A percentile compares a stretch with the other conserved stretches of the same genome.
phyloP scores from a whole-genome alignment of 2,329 filamentous ascomycete species.

The Fusarium sp. region DNA sequence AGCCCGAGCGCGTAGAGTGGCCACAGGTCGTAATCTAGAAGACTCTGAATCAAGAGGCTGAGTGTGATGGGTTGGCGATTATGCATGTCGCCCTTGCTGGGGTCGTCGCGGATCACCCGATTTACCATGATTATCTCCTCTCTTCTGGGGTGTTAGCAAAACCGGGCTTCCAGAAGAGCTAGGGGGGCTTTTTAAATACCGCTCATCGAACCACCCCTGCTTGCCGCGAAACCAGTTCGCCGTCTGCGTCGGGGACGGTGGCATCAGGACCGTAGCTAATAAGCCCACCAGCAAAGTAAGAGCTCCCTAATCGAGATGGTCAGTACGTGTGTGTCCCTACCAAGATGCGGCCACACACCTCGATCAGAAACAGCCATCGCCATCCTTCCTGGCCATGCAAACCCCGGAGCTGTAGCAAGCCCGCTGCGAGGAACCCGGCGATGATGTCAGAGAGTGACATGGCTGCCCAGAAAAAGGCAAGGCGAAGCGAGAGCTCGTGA shows the following conservation, averaged over 20 bases:
- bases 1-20: conserved; percentile 67
- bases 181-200: conserved; percentile 19
- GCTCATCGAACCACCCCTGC: conserved; percentile 57
- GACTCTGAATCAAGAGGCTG: conserved; percentile 63
- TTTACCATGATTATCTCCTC: conserved; percentile 73
- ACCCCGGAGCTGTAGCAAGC: conserved; percentile 69
- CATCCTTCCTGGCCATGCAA: conserved; percentile 68
- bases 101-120: conserved; percentile 68
- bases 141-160: conserved; percentile 17
- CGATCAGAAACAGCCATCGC: conserved; percentile 69
- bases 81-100: conserved; percentile 72
- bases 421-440: conserved; percentile 55
- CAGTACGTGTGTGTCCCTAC: conserved; percentile 9
- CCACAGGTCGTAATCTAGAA: conserved; percentile 71
- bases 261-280: conserved; percentile 42
- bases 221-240: conserved; percentile 52
- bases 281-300: conserved; percentile 51
- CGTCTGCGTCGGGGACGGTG: conserved; percentile 58
- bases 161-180: neutral
- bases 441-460: conserved; percentile 37
- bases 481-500: conserved; percentile 68
- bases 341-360: conserved; percentile 29
- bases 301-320: conserved; percentile 30
- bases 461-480: conserved; percentile 77
- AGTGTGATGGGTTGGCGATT: conserved; percentile 65